These are phyloP conservation scores for Thermothelomyces thermophilus DNA, from an alignment of 2,329 filamentous ascomycete species.

Conservation along the genomic window DNA sequence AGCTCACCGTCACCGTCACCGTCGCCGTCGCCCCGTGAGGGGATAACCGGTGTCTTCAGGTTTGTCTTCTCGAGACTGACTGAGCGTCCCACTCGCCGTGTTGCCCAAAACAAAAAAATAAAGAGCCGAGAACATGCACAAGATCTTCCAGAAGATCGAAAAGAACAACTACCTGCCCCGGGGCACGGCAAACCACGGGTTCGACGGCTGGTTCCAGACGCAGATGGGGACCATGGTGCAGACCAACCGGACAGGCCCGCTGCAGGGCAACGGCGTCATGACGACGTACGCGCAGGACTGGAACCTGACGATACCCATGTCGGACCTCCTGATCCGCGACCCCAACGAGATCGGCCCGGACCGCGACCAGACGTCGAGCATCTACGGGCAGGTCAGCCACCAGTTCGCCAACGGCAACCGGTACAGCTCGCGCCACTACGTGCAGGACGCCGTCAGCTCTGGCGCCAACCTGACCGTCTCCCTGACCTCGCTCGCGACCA, in stretches of 20 bases:
- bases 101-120: too few species aligned
- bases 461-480: constrained; percentile 37
- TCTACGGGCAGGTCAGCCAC: constrained; percentile 21
- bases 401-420: constrained; percentile 24
- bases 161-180: constrained; percentile 45
- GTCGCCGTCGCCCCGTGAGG: too few species aligned
- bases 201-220: constrained; percentile 30
- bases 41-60: too few species aligned
- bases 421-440: constrained; percentile 40
- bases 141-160: constrained; percentile 53
- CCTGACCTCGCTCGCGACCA: constrained; percentile 32
- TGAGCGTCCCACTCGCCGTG: too few species aligned
- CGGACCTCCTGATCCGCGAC: constrained; percentile 15
- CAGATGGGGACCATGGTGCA: constrained; percentile 2
- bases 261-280: constrained; percentile 1
- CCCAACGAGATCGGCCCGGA: constrained; percentile 20
- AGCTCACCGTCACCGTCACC: too few species aligned
- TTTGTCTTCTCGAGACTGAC: too few species aligned
- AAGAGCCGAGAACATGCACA: constrained; percentile 50
- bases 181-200: constrained; percentile 44
- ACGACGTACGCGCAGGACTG: not conserved
- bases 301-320: constrained; percentile 2
- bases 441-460: constrained; percentile 24
- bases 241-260: not conserved
- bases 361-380: constrained; percentile 21